Base-by-base conservation (phyloP, 2,329 filamentous ascomycete species). In the Bipolaris bicolor region DNA sequence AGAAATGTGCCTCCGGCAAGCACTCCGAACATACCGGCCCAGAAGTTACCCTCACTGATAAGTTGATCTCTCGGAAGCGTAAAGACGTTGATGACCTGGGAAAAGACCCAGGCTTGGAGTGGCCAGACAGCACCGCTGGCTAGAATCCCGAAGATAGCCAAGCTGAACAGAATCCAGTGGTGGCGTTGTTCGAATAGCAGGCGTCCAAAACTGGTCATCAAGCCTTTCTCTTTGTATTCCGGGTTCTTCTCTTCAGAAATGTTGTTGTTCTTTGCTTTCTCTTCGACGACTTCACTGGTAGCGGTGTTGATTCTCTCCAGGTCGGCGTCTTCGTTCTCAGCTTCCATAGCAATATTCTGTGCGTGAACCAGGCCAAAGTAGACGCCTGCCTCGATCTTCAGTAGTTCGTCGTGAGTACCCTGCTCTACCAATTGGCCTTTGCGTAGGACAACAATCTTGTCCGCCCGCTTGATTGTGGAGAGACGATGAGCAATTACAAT, bases 401-500 rank as follows among this genome's bases (percentile, higher is more conserved):
- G 79, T 0, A 96, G 82, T 41, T 86, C 83, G 6, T 91, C 85
- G 63, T 96, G 92, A 0, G 85, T 91, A 0, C 92, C 92, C 64
- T 88, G 80, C 73, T 96, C 91, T 7, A 89, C 82, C 0, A 92
- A 84, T 50, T 82, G 77, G 1, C 92, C 92, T 64, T 88, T 84
- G 47, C 88, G 83, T 51, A 96, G 76, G 0, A 96, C 91, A 7
- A 92, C 80, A 52, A 96, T 96, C 36, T 87, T 85, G 69, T 96
- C 89, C 3, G 91, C 91, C 62, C 89, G 86, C 72, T 87, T 88
- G 67, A 92, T 90, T 0, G 90, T 92, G 0, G 88, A 90, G 2
- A 92, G 79, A 3, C 89, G 82, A 71, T 92, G 90, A 0, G 91
- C 92, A 46, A 94, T 90, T 40, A 92, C 85, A n/a, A 95, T 84